Base-by-base conservation (phyloP, 495 filamentous ascomycete species). In the Parathielavia appendiculata region DNA sequence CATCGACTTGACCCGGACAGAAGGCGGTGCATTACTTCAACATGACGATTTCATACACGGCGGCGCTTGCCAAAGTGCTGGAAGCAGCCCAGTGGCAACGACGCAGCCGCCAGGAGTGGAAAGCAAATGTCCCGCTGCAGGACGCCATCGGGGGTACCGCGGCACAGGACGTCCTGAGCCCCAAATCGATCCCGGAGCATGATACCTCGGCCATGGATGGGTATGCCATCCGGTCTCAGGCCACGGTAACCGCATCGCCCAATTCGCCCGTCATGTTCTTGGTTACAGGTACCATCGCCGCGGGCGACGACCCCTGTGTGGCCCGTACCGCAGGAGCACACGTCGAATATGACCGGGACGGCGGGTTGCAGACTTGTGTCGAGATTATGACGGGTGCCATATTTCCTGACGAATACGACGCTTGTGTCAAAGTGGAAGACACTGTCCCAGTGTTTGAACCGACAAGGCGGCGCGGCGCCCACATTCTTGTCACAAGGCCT, bases 191-290 rank as follows among this genome's bases (percentile, higher is more conserved):
- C 13, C 49, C 34, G 6, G 17, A 39, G 7, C 22, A 51, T 17
- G 49, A 51, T 10, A 51, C 49, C 12, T 51, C 49, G 5, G 49
- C 49, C 49, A 51, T 51, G 32, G 49, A 39, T 12, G 49, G 49
- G n/a, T 51, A 51, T 17, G 49, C 49, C 49, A 23, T 51, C 34
- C 35, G 49, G 7, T 51, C 49, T 11, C 8, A 39, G 1, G 49
- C 5, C 10, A 38, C 49, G 7, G 13, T 3, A 17, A 39, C 32
- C 5, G 49, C 49, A 13, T 51, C 34, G 11, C 34, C n/a, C 12
- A 2, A 51, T 1, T 39, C n/a, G 4, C 32, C 49, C 2, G n/a
- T 51, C 3, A 13, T 38, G 14, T 39, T 51, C 11, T 1, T 9
- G 10, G 34, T 51, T 5, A n/a, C 3, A 23, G 49, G 32, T 17